Evolutionary conservation across 208 protist species (phyloP), one percentile per base, ranked within the genome.

Genomic region (Trypanosoma lewisi): DNA sequence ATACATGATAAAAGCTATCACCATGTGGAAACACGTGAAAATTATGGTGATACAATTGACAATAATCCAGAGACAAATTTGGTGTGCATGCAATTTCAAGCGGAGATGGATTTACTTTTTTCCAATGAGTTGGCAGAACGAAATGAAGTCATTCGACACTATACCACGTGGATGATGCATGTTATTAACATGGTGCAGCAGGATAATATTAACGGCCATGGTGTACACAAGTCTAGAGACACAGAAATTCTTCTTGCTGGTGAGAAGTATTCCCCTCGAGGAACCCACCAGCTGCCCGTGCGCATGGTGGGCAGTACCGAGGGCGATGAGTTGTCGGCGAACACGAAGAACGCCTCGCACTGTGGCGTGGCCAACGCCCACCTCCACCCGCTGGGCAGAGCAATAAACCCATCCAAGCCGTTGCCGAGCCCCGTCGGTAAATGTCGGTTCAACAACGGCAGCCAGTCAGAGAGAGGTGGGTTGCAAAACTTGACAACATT

Each of bases 221-320:
- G 14, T 23, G 27, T 2, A 28, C 0, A 2, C 1, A 8, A 30
- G 30, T 2, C 30, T 17, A 27, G 23, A 31, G 44, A 51, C 0
- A 33, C 82, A 2, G 39, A 44, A 14, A 50, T 59, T 0, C 79
- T 89, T 8, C 47, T 86, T 4, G n/a, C n/a, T n/a, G 83, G 79
- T 0, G 83, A 86, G 37, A 70, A 70, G 27, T 75, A 67, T 42
- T 62, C 62, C 17, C 28, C 63, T 2, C 21, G 69, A 8, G 75
- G 56, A 0, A 41, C 59, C 0, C 76, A 53, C 14, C 58, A 71
- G 36, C 52, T 89, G 1, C 70, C 85, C 9, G 73, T 89, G 14
- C 73, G 62, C 45, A 75, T 66, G 51, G 27, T n/a, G 41, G 31
- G 37, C 6, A 56, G 65, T 8, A 48, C 49, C 27, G 55, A 21